Evolutionary conservation across 306 rosid species (phyloP), one percentile per base, ranked within the genome.

Genomic region (Quercus dentata): DNA sequence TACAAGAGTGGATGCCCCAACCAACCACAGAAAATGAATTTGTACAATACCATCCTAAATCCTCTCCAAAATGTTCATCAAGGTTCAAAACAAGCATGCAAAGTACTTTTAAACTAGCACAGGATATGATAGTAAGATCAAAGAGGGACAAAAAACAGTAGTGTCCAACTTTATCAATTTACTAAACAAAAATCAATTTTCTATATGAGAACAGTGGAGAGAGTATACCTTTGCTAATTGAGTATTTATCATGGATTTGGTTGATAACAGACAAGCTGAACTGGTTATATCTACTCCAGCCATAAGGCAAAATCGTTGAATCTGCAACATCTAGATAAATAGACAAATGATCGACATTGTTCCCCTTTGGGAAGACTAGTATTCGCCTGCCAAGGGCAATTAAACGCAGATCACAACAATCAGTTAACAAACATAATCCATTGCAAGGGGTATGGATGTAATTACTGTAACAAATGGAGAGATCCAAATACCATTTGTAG

Each of bases 241-340:
- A 83, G 52, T 20, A 78, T 68, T 74, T 83, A 59, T 78, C 61
- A 59, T 83, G 79, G 63, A 74, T 11, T 79, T 78, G 86, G 75
- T 78, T 83, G 65, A 78, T 74, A 57, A 83, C 68, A 74, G 75
- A 64, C 76, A 83, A 74, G 86, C 83, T 78, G 75, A 78, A 83
- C 79, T 83, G 83, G 15, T 80, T 77, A 74, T 74, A 83, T 78
- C 86, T 78, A 73, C 86, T 78, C 83, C 86, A 83, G 74, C 83
- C 83, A 78, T 83, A 69, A 28, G 86, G 86, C 83, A 83, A 75
- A 56, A 5, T 15, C 51, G 73, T 27, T 1, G 86, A 74, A 78
- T 78, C 86, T 30, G 86, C 86, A 69, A 83, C 86, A 69, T 83
- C 86, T 19, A 83, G 76, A 83, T 83, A 83, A 80, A 78, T 83